Base-by-base conservation (phyloP, 2,329 filamentous ascomycete genomes). In the Colletotrichum sp. region DNA sequence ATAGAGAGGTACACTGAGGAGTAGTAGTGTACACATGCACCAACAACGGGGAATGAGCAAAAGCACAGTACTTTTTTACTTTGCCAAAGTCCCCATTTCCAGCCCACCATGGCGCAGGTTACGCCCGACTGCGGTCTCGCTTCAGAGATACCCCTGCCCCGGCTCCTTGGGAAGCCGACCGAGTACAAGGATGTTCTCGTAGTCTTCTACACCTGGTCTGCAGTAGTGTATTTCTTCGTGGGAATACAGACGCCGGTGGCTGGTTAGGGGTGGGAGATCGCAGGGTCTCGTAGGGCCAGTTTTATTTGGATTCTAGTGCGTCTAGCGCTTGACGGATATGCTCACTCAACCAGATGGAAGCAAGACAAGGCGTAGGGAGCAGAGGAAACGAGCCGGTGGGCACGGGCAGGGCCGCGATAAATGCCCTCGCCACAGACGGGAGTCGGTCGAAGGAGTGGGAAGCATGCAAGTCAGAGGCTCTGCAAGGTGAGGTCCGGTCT, bases 121-220 rank as follows among this genome's bases (percentile, higher is more conserved):
- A 64, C 72, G 72, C 72, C 72, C 72, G 69, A 64, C 63, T 68
- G 28, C 55, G 63, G 52, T 57, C 30, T 72, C 52, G 72, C 68
- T 74, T 66, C 52, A 52, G 27, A 15, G 16, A 60, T 22, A 74
- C 52, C 72, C 72, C 59, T 74, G 72, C 68, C 39, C 52, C 68
- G 61, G 36, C n/a, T 65, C 57, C 27, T 55, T 30, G 30, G 55
- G 36, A 34, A 48, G 48, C 68, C 32, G 59, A 55, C 60, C 55
- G 36, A 52, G 39, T 32, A 28, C 72, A 75, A 36, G 68, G 72
- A 67, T 60, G 19, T 32, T 8, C 22, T 52, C 52, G 13, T 63
- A 52, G 28, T 60, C 19, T 55, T 72, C 22, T 39, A 55, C 30
- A 39, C 64, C 61, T 44, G 66, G 36, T 69, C 28, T 25, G 68